Conservation (phyloP, 129 eudicot species). For the Lonicera japonica region DNA sequence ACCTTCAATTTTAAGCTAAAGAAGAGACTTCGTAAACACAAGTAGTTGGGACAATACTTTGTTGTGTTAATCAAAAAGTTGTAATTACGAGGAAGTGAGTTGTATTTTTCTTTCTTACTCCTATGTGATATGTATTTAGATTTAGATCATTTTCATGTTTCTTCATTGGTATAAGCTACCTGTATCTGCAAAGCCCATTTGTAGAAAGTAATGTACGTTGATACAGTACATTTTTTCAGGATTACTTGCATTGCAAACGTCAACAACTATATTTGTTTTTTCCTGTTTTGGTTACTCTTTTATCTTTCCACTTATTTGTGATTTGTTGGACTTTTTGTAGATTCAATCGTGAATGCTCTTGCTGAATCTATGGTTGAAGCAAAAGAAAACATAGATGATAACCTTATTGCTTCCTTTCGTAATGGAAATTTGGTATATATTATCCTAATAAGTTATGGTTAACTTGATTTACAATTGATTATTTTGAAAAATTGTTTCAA, state of each 20-base stretch:
- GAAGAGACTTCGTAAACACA: too few species aligned
- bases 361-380: conserved; percentile 56
- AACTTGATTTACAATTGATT: not conserved
- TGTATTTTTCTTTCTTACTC: too few species aligned
- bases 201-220: too few species aligned
- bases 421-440: conserved; percentile 55
- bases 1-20: too few species aligned
- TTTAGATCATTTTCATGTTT: too few species aligned
- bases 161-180: too few species aligned
- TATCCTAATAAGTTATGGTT: conserved; percentile 1
- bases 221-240: not conserved
- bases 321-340: conserved; percentile 23
- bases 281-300: not conserved
- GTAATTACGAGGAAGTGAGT: too few species aligned
- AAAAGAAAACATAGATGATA: conserved; percentile 75
- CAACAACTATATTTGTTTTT: not conserved
- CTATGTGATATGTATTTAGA: too few species aligned
- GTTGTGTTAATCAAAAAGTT: too few species aligned
- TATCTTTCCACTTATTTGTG: not conserved
- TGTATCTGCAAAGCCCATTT: too few species aligned
- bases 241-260: not conserved
- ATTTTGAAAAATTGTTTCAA: not conserved
- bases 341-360: conserved; percentile 47
- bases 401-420: conserved; percentile 49
- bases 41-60: too few species aligned